Evolutionary conservation across 2,329 filamentous ascomycete genomes (phyloP), one percentile per base, ranked within the genome.

Genomic region (Aspergillus ruber): DNA sequence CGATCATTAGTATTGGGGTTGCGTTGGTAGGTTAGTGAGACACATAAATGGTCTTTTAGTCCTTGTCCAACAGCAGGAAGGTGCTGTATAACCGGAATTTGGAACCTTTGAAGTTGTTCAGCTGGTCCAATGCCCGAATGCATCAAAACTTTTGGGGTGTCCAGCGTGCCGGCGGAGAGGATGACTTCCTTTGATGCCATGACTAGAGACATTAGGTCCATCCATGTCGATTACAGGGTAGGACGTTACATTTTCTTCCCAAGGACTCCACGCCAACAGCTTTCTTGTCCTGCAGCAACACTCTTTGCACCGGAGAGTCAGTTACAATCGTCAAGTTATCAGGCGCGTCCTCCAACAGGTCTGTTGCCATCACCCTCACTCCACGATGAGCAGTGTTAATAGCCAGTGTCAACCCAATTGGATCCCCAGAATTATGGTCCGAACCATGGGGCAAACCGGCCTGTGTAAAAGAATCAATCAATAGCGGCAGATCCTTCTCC

Each of bases 351-450:
- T 54, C 50, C 9, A 83, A 53, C 41, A 81, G 64, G 50, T 80
- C 79, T 1, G 67, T 66, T 0, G 80, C 74, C 0, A 78, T 82
- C 0, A 72, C 73, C 15, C 79, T 67, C 7, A 69, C 43, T 1
- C 78, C 79, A 6, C 73, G 65, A 21, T 68, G 57, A n/a, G 74
- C 68, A 9, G 78, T 79, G 42, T 73, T 76, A 51, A 78, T 74
- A 13, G 71, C 56, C 39, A 76, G 62, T 1, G 72, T 72, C 64
- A 83, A 73, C 3, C 81, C 81, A 25, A 82, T 67, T 0, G 78
- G 79, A 55, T 83, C 72, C 0, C 81, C 81, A 6, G 74, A 77
- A 51, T 83, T 83, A 35, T 79, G 71, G 52, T 83, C 80, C 0
- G 69, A 67, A 50, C 82, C 82, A 15, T 74, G 52, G 0, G 71